Evolutionary conservation across 306 rosid genomes (phyloP), one percentile per base, ranked within the genome.

Genomic region (Oxytropis ochrocephala): DNA sequence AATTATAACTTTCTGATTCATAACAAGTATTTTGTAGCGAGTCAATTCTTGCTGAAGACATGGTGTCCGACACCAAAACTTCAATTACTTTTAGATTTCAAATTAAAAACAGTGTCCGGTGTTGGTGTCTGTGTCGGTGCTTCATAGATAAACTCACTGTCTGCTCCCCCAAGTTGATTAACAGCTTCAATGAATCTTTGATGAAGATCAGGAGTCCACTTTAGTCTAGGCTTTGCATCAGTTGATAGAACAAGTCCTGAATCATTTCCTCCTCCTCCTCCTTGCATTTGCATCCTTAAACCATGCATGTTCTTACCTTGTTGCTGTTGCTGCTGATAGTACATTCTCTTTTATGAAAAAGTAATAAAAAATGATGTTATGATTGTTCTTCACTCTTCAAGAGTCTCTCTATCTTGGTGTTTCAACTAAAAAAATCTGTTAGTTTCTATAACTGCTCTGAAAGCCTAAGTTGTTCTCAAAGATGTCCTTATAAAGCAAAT

Each of bases 151-250:
- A 19, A 72, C 97, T 89, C 74, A 91, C 97, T 92, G 47, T 89
- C 96, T 44, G 95, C 83, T 55, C 97, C 97, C 39, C 97, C 97
- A 27, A 89, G 86, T 72, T 89, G 90, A 55, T 84, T 87, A 11
- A 92, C 95, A 11, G 97, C 97, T 65, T 92, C 95, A 3, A 89
- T 84, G 70, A 92, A 92, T 12, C 95, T 85, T 58, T 89, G 85
- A 7, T 92, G 97, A 61, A 92, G 94, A 74, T 92, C 97, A 0
- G 85, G 82, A 3, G 97, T 89, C 97, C 97, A 92, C 80, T 92
- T 92, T 4, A 92, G 83, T 69, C 97, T 80, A 2, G 97, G 97
- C 74, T 92, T 92, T 50, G 97, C 95, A 64, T 92, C 96, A 6
- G 95, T 92, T 39, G 96, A 89, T 42, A 92, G 96, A 66, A 89